phyloP scores from a whole-genome alignment of 2,329 filamentous ascomycete genomes.

The Niveomyces coronatus region DNA sequence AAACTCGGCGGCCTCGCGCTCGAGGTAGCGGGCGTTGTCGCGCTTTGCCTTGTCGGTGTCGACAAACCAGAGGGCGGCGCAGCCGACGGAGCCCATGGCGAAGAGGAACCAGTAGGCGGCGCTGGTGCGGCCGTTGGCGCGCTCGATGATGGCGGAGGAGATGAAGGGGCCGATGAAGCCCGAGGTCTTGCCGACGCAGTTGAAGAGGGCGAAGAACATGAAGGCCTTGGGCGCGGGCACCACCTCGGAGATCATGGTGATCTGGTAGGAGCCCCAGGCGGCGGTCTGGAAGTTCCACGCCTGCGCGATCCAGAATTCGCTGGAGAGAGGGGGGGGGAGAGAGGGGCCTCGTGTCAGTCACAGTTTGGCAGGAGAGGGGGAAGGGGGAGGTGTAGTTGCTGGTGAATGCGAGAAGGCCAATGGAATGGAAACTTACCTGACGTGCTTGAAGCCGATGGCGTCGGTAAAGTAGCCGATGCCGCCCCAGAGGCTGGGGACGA shows the following conservation, averaged over 20 bases:
- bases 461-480: slow-evolving; percentile 14
- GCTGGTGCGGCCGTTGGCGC: slow-evolving; percentile 10
- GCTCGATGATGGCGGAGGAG: slow-evolving; percentile 15
- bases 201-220: slow-evolving; percentile 16
- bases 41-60: slow-evolving; percentile 14
- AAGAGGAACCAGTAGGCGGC: slow-evolving; percentile 15
- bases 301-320: too few relatives aligned
- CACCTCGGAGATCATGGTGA: slow-evolving; percentile 17
- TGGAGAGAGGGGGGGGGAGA: too few relatives aligned
- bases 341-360: too few relatives aligned
- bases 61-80: slow-evolving; percentile 13
- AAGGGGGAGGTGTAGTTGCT: too few relatives aligned
- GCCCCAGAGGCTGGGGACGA: slow-evolving; percentile 13
- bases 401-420: too few relatives aligned
- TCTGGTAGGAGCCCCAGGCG: slow-evolving; percentile 13
- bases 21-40: slow-evolving; percentile 13
- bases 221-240: slow-evolving; percentile 15
- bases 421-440: slow-evolving; percentile 14
- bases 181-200: slow-evolving; percentile 16
- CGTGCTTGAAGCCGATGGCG: slow-evolving; percentile 13
- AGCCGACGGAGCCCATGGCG: slow-evolving; percentile 12
- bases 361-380: too few relatives aligned
- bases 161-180: slow-evolving; percentile 17
- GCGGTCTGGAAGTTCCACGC: slow-evolving; percentile 13
- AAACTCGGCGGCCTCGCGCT: slow-evolving; percentile 46